These are phyloP conservation scores for Fusarium tuaranense DNA, from an alignment of 2,329 filamentous ascomycete genomes.

Conservation along the genomic window DNA sequence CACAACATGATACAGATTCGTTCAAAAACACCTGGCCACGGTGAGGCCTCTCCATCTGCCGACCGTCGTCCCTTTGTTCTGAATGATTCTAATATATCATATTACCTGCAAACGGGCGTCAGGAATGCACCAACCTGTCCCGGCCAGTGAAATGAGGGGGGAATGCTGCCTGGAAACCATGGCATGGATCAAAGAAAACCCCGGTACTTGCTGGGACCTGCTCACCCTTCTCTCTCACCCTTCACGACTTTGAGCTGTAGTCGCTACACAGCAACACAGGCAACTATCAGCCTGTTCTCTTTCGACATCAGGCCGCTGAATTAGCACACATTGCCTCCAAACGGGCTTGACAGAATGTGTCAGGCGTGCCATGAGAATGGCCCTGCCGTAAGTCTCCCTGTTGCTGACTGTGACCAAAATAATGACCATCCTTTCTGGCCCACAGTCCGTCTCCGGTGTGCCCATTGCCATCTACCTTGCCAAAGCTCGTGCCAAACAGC, in stretches of 20 bases:
- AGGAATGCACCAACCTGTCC: neutral
- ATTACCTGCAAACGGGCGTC: neutral
- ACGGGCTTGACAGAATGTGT: neutral
- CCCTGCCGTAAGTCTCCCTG: neutral
- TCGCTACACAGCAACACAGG: neutral
- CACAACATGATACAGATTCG: neutral
- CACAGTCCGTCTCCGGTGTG: neutral
- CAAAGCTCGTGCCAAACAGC: neutral
- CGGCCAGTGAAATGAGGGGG: neutral
- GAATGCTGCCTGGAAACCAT: neutral
- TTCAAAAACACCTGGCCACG: neutral
- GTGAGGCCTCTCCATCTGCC: neutral
- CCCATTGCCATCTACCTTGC: neutral
- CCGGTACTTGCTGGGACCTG: neutral
- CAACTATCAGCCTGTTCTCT: neutral
- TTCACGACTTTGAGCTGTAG: neutral
- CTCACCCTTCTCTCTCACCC: neutral
- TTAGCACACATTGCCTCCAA: neutral
- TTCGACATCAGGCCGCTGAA: neutral
- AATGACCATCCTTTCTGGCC: neutral
- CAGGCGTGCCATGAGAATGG: neutral
- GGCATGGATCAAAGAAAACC: neutral
- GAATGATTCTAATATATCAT: neutral
- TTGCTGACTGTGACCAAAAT: neutral
- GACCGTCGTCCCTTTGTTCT: neutral